Evolutionary conservation across 768 basidiomycete species (phyloP).

Genomic region (Mycena epipterygia): DNA sequence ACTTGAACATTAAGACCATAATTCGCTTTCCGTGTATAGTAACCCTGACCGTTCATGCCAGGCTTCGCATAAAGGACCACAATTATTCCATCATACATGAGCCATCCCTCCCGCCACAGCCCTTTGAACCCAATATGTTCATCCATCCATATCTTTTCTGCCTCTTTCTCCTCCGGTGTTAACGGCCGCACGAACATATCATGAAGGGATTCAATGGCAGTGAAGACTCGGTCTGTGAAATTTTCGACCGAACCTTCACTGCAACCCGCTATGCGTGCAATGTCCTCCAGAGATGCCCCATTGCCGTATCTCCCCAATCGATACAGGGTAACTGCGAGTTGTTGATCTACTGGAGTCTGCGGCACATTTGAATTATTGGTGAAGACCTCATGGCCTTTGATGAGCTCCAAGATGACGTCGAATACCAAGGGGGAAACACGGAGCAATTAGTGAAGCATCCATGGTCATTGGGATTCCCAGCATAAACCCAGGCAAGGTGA

Average conservation of each 20-base stretch:
- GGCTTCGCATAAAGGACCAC: no score
- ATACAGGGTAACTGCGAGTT: conserved; percentile 47
- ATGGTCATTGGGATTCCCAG: conserved; percentile 38
- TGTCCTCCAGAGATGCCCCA: conserved; percentile 45
- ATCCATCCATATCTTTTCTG: conserved; percentile 53
- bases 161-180: conserved; percentile 49
- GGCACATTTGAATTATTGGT: conserved; percentile 42
- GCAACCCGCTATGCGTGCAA: conserved; percentile 43
- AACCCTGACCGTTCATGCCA: conserved; percentile 49
- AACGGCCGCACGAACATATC: conserved; percentile 45
- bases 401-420: conserved; percentile 42
- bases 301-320: conserved; percentile 47
- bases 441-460: conserved; percentile 41
- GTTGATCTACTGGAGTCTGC: conserved; percentile 46
- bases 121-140: conserved; percentile 46
- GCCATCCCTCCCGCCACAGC: conserved; percentile 51
- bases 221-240: conserved; percentile 46
- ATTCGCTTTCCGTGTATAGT: conserved; percentile 50
- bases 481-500: conserved; percentile 44
- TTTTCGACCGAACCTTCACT: conserved; percentile 46
- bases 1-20: conserved; percentile 56
- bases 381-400: conserved; percentile 46
- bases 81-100: conserved; percentile 54
- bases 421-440: conserved; percentile 45
- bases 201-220: conserved; percentile 48